Conservation (phyloP, 2,329 filamentous ascomycete species). For the Aureobasidium melanogenum region DNA sequence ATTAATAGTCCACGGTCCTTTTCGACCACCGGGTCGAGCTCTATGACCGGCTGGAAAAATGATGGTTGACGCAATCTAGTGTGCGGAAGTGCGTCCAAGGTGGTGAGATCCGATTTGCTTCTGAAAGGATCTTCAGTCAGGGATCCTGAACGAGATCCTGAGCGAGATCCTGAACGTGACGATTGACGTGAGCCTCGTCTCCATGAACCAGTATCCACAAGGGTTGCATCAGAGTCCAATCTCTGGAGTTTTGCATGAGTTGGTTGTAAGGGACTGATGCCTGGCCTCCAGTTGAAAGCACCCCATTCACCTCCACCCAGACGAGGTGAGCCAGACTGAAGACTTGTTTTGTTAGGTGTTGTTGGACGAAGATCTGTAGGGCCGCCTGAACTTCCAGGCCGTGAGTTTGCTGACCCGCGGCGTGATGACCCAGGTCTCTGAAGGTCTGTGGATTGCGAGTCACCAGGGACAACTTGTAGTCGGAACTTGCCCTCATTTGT, state of each 20-base stretch:
- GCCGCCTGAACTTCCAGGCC: neutral
- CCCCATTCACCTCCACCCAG: neutral
- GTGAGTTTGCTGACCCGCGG: neutral
- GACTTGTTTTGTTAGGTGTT: neutral
- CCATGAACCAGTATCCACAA: conserved; percentile 4
- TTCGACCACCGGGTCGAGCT: neutral
- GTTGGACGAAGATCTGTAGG: neutral
- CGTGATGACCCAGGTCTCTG: neutral
- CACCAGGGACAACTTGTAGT: neutral
- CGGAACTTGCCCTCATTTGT: conserved; percentile 3
- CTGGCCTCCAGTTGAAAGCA: neutral
- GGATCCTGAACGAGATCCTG: neutral
- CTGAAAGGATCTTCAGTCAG: neutral
- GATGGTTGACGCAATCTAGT: neutral
- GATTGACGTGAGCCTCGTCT: neutral
- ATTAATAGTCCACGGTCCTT: neutral
- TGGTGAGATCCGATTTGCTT: neutral
- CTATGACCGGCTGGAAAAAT: neutral
- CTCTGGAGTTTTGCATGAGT: neutral
- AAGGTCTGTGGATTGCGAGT: neutral
- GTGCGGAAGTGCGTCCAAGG: neutral
- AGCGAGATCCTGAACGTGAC: too few relatives aligned
- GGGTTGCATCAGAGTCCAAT: conserved; percentile 7
- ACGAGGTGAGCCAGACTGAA: neutral
- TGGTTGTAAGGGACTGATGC: neutral